Evolutionary conservation across 2,329 filamentous ascomycete genomes (phyloP), one percentile per base, ranked within the genome.

Genomic region (Aulographum hederae): DNA sequence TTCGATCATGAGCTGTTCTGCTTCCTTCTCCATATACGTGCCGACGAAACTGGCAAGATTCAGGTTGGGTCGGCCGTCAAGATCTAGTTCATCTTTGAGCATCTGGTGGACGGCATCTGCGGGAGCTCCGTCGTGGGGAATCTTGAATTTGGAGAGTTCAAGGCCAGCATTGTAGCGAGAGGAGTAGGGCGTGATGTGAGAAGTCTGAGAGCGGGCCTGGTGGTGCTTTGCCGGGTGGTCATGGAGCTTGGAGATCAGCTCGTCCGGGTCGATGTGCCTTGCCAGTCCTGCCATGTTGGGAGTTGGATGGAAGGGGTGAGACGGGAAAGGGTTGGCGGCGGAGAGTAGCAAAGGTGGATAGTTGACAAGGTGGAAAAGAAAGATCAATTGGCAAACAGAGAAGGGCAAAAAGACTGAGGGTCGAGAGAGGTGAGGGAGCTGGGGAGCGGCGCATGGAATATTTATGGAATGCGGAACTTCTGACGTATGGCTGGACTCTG

Each of bases 31-130:
- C 68, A 78, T 73, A 44, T 75, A 79, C 1, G 76, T 80, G 23
- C 69, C 67, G 1, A 80, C 75, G 37, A 80, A 80, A 41, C 67
- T 69, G 39, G 75, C 73, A 17, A 78, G 52, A 43, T 80, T 80
- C 39, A 79, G 53, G 40, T 73, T 75, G 0, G 76, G 74, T 30
- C 64, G 61, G 18, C 73, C 51, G 34, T 53, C 51, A 11, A 53
- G 38, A 33, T 53, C 50, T 13, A 55, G 43, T 36, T 56, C 53
- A 31, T 58, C 55, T 35, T 57, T 57, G 37, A 60, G 45, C 48
- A 80, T 60, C 40, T 76, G 69, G 41, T 75, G 69, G 1, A 75
- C 73, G 1, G 68, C 64, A 39, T 76, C 70, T 6, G 67, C 64
- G 0, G 67, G 65, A 11, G 67, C 65, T 3, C 69, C 68, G 28